These are phyloP conservation scores for Phylloporus sp. DNA, from an alignment of 1,284 basidiomycete genomes.

Conservation along the genomic window DNA sequence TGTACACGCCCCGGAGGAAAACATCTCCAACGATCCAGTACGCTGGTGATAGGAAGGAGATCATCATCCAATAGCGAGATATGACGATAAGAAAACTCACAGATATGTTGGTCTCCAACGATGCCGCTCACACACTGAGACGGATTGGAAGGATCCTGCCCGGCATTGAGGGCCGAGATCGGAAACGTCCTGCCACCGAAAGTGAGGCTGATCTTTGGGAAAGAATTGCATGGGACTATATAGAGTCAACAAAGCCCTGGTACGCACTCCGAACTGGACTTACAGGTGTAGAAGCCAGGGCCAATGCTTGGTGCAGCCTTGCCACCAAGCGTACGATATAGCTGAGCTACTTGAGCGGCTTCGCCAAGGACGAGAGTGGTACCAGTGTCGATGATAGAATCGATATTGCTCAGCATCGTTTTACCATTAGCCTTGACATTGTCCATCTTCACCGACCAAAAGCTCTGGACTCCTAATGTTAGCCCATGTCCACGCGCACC, in stretches of 20 bases:
- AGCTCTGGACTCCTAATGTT: conserved; percentile 34
- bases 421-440: conserved; percentile 31
- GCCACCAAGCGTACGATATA: conserved; percentile 15
- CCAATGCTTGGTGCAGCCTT: not conserved
- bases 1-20: conserved; percentile 17
- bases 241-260: not conserved
- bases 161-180: conserved; percentile 19
- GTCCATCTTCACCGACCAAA: conserved; percentile 47
- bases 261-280: not conserved
- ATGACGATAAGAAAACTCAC: conserved; percentile 2
- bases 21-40: conserved; percentile 22
- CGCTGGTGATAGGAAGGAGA: not conserved
- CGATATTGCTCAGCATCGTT: conserved; percentile 23
- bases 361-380: conserved; percentile 52
- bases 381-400: conserved; percentile 49
- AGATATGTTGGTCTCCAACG: not conserved
- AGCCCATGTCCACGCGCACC: not conserved
- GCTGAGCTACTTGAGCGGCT: not conserved
- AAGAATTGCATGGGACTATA: conserved; percentile 18
- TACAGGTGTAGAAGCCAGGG: conserved; percentile 18
- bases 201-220: conserved; percentile 18
- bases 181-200: conserved; percentile 14
- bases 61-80: not conserved
- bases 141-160: conserved; percentile 4
- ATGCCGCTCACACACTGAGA: conserved; percentile 19